Evolutionary conservation across 1,139 yeast species (phyloP), one percentile per base, ranked within the genome.

Genomic region (Suhomyces choctaworum): DNA sequence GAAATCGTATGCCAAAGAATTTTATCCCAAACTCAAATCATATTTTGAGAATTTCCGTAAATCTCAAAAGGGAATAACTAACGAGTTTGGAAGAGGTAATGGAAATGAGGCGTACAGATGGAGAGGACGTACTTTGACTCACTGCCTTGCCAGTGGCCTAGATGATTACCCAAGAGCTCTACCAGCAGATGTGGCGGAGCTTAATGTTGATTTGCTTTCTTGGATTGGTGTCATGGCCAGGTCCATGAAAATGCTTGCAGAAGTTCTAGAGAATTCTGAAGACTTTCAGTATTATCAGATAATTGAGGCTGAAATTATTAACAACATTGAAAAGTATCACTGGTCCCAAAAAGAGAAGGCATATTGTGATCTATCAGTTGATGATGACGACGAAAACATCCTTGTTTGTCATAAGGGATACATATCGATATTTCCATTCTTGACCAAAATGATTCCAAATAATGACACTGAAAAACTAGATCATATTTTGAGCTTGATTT

Each of bases 171-270:
- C 99, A 22, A 76, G 99, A 44, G 84, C 89, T 0, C 63, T 70
- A 23, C 80, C 78, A 8, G 92, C 94, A 1, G 96, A 88, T 57
- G 71, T 82, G 25, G 95, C 95, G 0, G 99, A 92, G 60, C 67
- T 92, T 33, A 87, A 92, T 51, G 92, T 94, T 17, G 99, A 92
- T 56, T 68, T 92, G 39, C 65, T 90, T 34, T 74, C 95, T 8
- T 92, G 99, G 99, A 78, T 92, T 40, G 97, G 96, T 7, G 81
- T 86, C 13, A 88, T 92, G 95, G 78, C 96, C 0, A 71, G 81
- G 45, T 78, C 96, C 0, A 80, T 94, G 80, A 78, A 77, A 46
- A 70, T 77, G 37, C 78, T 92, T 45, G 94, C 97, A 0, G 67
- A 64, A 27, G 61, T 82, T n/a, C 62, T 89, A 25, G 82, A 73